These are phyloP conservation scores for Candida yuanshanica DNA, from an alignment of 805 yeast genomes.

Conservation along the genomic window DNA sequence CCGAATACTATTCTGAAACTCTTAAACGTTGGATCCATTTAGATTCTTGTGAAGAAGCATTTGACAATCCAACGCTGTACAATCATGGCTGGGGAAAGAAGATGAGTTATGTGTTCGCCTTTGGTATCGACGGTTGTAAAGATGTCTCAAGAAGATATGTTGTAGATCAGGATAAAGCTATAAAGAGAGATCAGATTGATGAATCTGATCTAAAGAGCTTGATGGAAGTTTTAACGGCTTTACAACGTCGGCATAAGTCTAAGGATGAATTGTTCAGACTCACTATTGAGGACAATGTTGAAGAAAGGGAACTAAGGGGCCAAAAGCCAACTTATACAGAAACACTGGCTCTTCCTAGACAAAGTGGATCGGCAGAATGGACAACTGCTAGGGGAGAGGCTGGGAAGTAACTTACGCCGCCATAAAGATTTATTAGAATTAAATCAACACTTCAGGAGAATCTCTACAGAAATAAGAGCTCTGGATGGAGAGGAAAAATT, in stretches of 20 bases:
- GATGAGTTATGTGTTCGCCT: slow-evolving; percentile 83
- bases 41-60: slow-evolving; percentile 84
- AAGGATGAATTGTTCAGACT: slow-evolving; percentile 34
- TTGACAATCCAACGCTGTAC: slow-evolving; percentile 74
- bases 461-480: no score
- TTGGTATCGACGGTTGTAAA: slow-evolving; percentile 50
- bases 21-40: slow-evolving; percentile 77
- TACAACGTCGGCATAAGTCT: slow-evolving; percentile 25
- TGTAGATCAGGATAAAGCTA: slow-evolving; percentile 31
- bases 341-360: slow-evolving; percentile 37
- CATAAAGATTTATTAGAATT: neutral
- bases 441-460: no score
- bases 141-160: slow-evolving; percentile 75
- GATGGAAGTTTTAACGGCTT: slow-evolving; percentile 32
- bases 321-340: slow-evolving; percentile 1
- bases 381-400: slow-evolving; percentile 71
- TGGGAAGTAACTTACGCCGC: slow-evolving; percentile 35
- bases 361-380: slow-evolving; percentile 78
- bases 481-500: no score
- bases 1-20: slow-evolving; percentile 68
- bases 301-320: slow-evolving; percentile 26
- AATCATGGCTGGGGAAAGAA: slow-evolving; percentile 87
- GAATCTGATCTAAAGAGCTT: slow-evolving; percentile 34
- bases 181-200: slow-evolving; percentile 42
- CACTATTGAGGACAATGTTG: slow-evolving; percentile 32